Base-by-base conservation (phyloP, 768 basidiomycete genomes). In the Pleurotus eryngii region DNA sequence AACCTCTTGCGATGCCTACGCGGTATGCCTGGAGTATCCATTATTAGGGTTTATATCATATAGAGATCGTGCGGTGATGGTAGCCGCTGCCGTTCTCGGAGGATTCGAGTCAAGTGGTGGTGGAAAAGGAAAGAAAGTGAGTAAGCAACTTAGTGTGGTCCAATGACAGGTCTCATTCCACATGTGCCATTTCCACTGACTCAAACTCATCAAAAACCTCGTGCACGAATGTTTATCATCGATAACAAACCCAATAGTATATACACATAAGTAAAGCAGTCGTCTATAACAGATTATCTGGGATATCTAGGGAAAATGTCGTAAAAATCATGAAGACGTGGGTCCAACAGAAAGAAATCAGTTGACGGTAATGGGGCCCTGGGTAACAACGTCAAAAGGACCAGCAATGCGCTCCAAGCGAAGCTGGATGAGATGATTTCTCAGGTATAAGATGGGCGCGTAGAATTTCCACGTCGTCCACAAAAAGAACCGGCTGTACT, bases 401-500 rank as follows among this genome's bases (percentile, higher is more conserved):
- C 86, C 86, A 43, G 79, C 82, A 12, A 76, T 66, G 43, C 69
- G 72, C 70, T 85, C 83, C 51, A 54, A 42, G 11, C 42, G 22
- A 12, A 39, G 42, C 39, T 42, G 51, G 22, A 42, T 39, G 11
- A 54, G 14, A 26, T 54, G 42, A 22, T 22, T 39, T 38, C 24
- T 54, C 15, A 87, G 65, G 48, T 72, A 61, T 46, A 72, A 50
- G 7, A 77, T 64, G 0, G 87, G 87, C 17, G 79, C 69, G 64
- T 88, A 90, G 63, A 80, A 89, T 55, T 69, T 68, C 58, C 76
- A 72, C 3, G 81, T 81, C 60, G 88, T 91, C 89, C 89, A 91
- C 53, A 90, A 72, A 76, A 91, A 91, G 65, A 79, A 69, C 40
- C 89, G 82, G 20, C 85, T 78, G 64, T 89, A 80, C 62, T 80